phyloP scores from a whole-genome alignment of 2,329 filamentous ascomycete genomes.

The Cryphonectria carpinicola region DNA sequence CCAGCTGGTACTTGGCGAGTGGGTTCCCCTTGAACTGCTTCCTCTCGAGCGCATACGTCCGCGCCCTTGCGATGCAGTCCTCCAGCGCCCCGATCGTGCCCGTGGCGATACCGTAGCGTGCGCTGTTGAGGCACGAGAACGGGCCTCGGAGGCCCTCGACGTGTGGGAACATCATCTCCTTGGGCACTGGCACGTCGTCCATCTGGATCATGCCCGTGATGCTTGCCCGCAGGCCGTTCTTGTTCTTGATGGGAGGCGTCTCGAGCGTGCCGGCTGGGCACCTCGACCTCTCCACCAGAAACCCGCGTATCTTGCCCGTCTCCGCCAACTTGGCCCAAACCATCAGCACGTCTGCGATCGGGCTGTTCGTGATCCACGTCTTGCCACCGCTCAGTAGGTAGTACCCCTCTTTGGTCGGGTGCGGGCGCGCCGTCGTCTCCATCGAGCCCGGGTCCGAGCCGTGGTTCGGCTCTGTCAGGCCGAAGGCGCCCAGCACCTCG shows the following conservation, averaged over 20 bases:
- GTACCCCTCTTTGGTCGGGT: conserved; percentile 78
- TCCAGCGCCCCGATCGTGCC: conserved; percentile 93
- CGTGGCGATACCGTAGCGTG: conserved; percentile 90
- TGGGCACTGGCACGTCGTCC: conserved; percentile 85
- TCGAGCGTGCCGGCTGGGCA: conserved; percentile 88
- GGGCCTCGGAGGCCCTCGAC: conserved; percentile 86
- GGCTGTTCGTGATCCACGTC: conserved; percentile 92
- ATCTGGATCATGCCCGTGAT: conserved; percentile 98
- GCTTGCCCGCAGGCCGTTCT: conserved; percentile 89
- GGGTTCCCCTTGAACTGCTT: conserved; percentile 97
- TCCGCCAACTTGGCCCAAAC: conserved; percentile 93
- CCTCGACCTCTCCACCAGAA: conserved; percentile 82
- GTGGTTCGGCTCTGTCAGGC: conserved; percentile 86
- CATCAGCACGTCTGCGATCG: conserved; percentile 78
- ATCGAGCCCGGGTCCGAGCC: conserved; percentile 85
- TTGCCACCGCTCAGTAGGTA: conserved; percentile 76
- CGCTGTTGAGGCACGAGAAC: conserved; percentile 93
- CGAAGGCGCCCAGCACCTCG: conserved; percentile 78
- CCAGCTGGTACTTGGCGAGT: conserved; percentile 91
- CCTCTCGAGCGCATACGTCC: conserved; percentile 87
- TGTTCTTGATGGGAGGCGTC: conserved; percentile 91
- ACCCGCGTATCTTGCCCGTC: conserved; percentile 92
- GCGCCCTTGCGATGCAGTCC: conserved; percentile 80
- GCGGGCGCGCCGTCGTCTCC: conserved; percentile 77
- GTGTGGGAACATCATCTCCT: conserved; percentile 91